These are phyloP conservation scores for Rhamnella rubrinervis DNA, from an alignment of 331 rosid genomes.

Conservation along the genomic window DNA sequence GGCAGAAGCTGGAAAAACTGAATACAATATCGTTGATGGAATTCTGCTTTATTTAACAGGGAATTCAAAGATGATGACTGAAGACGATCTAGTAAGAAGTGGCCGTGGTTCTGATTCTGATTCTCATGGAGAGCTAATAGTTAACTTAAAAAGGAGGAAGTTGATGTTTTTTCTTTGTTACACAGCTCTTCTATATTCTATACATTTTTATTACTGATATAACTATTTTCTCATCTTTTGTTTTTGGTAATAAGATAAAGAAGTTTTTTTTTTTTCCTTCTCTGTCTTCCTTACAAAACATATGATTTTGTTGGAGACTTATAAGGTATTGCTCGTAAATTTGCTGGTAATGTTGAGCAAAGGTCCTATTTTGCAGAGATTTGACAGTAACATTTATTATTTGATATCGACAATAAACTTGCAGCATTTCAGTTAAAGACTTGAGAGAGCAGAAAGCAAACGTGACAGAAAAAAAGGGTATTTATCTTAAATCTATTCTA, in stretches of 20 bases:
- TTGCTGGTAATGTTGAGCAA: no score
- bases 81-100: neutral
- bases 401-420: no score
- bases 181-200: neutral
- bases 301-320: no score
- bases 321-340: no score
- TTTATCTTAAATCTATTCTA: constrained; percentile 28
- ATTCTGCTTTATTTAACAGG: constrained; percentile 43
- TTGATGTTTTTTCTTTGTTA: neutral
- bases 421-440: no score
- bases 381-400: no score
- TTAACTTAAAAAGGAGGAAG: neutral
- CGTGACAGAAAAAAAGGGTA: neutral
- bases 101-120: no score
- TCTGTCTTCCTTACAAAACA: no score
- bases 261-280: no score
- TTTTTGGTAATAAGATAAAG: neutral
- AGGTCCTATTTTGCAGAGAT: no score
- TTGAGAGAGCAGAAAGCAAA: no score
- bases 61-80: constrained; percentile 98
- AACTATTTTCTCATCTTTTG: neutral
- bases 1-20: neutral
- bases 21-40: neutral
- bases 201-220: neutral
- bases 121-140: no score